phyloP scores from a whole-genome alignment of 192 early-diverging fungal species.

The Coemansia aciculifera region DNA sequence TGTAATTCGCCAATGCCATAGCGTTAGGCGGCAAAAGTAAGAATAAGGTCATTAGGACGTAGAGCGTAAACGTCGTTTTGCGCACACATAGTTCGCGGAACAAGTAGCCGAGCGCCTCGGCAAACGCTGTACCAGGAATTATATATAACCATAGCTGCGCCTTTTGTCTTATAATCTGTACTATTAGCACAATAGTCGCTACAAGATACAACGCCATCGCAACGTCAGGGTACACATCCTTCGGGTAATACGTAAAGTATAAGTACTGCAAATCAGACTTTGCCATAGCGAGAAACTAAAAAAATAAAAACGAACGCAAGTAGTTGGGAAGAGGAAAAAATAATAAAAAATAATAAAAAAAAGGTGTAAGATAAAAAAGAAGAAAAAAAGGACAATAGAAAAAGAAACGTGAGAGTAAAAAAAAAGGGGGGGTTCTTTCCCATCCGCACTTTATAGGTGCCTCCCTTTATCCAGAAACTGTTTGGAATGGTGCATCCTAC shows the following conservation, averaged over 20 bases:
- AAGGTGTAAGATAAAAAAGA: neutral
- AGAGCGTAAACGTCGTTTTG: constrained; percentile 39
- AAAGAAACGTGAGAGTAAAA: neutral
- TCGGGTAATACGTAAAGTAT: constrained; percentile 48
- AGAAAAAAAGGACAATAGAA: neutral
- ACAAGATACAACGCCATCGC: constrained; percentile 25
- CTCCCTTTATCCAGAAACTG: no score
- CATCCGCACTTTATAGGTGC: no score
- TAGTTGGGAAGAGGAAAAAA: neutral
- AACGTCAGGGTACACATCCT: constrained; percentile 32
- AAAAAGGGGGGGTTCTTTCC: neutral
- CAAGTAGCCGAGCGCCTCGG: constrained; percentile 37
- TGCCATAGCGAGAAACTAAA: neutral
- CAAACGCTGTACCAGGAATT: constrained; percentile 32
- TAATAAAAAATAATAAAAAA: neutral
- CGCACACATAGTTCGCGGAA: constrained; percentile 38
- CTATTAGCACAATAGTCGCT: constrained; percentile 9
- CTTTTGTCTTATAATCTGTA: constrained; percentile 17
- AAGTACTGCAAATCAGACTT: constrained; percentile 13
- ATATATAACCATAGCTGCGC: constrained; percentile 42
- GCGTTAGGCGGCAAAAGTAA: constrained; percentile 40
- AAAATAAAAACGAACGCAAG: neutral
- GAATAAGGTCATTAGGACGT: constrained; percentile 42
- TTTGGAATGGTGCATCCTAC: no score
- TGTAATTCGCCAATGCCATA: constrained; percentile 47